phyloP scores from a whole-genome alignment of 169 alveolate genomes.

The Cystoisospora suis region DNA sequence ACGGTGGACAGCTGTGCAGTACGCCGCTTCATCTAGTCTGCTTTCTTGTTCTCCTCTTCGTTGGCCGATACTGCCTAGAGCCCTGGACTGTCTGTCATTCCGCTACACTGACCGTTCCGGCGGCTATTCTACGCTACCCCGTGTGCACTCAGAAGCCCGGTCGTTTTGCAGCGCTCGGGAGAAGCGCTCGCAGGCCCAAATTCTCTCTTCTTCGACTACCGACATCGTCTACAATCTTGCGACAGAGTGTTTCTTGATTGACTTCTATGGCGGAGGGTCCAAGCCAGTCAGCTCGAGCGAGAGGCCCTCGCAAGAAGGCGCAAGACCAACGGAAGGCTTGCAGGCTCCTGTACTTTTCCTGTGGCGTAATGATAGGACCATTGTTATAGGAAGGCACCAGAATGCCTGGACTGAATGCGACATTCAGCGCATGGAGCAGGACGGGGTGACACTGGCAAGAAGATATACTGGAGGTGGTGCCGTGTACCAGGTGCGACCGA shows the following conservation, averaged over 20 bases:
- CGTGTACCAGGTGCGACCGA: slow-evolving; percentile 87
- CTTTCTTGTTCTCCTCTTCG: too few species aligned
- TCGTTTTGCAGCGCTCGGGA: too few species aligned
- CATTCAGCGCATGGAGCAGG: slow-evolving; percentile 80
- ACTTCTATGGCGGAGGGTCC: background rate
- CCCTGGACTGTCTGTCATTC: background rate
- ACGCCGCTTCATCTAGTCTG: too few species aligned
- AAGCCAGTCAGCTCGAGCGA: too few species aligned
- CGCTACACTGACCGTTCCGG: background rate
- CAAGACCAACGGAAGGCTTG: background rate
- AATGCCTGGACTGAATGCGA: slow-evolving; percentile 95
- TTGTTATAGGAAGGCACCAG: slow-evolving; percentile 93
- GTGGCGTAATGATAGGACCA: slow-evolving; percentile 91
- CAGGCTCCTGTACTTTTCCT: slow-evolving; percentile 85
- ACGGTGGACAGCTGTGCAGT: background rate
- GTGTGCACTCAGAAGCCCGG: background rate
- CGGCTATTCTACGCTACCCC: background rate
- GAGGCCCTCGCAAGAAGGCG: too few species aligned
- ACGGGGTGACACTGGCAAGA: slow-evolving; percentile 87
- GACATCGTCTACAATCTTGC: slow-evolving; percentile 20
- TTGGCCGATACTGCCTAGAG: too few species aligned
- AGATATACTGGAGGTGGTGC: slow-evolving; percentile 97
- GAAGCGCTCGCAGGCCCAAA: background rate
- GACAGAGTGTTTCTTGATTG: background rate
- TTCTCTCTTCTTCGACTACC: background rate